Base-by-base conservation (phyloP, 73 alveolate genomes). In the Tetrahymena borealis region DNA sequence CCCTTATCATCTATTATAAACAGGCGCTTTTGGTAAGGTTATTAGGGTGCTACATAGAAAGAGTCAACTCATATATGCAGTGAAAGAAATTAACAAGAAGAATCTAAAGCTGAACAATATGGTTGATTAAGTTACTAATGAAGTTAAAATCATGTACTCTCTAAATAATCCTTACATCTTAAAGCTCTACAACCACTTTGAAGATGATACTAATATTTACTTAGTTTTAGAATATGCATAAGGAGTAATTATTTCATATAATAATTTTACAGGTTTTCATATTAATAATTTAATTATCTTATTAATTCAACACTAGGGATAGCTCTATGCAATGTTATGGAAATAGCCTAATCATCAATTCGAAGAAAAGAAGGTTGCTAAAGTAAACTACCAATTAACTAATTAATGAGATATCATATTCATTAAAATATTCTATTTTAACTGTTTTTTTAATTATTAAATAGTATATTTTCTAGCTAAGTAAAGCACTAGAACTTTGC, bases 181-280 rank as follows among this genome's bases (percentile, higher is more conserved):
- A 36, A 95, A 96, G 39, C 94, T 96, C 39, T 96, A 96, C 78
- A 93, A 95, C 39, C 98, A 96, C 78, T 96, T 96, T 95, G 98
- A 96, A 91, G 98, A 96, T 95, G 97, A 96, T 39, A 85, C 94
- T 35, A 96, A 96, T 95, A 94, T 96, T 78, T 96, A 96, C 91
- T 91, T 96, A 78, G 96, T 96, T 2, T 92, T 96, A 93, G 98
- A 96, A 95, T 96, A 93, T 95, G 96, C 94, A 40, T 94, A 96
- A 90, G 96, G 96, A 92, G 98, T 93, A 93, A 18, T 7, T 60
- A 1, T 4, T n/a, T 24, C n/a, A 60, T 24, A 6, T 60, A 1
- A 60, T 0, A 60, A 18, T 24, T 18, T 6, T 13, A 20, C 10
- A 2, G 11, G 9, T 15, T 60, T 20, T 60, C 7, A 39, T 60